Evolutionary conservation across 2,329 filamentous ascomycete species (phyloP).

Genomic region (Byssochlamys sp.): DNA sequence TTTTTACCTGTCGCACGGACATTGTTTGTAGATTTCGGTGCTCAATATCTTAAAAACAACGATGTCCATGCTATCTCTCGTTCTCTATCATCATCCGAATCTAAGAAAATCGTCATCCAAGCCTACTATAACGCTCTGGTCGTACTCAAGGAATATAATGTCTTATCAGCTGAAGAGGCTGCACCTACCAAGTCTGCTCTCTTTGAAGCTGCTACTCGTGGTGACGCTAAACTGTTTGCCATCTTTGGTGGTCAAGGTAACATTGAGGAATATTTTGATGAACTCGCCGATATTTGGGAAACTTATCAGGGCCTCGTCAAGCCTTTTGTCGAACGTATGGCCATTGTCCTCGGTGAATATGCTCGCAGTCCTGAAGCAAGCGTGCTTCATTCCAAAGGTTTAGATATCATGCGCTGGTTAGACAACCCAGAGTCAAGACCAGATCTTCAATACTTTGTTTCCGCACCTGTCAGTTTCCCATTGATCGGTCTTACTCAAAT

Average conservation of each 20-base stretch:
- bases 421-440: slow-evolving; percentile 81
- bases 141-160: too few relatives aligned
- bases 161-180: too few relatives aligned
- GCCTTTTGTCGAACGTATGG: slow-evolving; percentile 69
- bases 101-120: too few relatives aligned
- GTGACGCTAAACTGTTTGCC: slow-evolving; percentile 74
- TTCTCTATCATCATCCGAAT: too few relatives aligned
- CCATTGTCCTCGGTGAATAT: slow-evolving; percentile 73
- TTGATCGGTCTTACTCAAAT: slow-evolving; percentile 93
- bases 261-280: slow-evolving; percentile 98
- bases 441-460: slow-evolving; percentile 87
- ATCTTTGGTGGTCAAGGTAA: slow-evolving; percentile 97
- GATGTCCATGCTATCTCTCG: too few relatives aligned
- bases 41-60: too few relatives aligned
- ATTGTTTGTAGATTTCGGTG: too few relatives aligned
- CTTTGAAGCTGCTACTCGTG: slow-evolving; percentile 75
- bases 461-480: slow-evolving; percentile 88
- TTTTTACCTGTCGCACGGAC: too few relatives aligned
- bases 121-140: too few relatives aligned
- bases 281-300: slow-evolving; percentile 79
- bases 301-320: slow-evolving; percentile 87
- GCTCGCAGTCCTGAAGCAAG: slow-evolving; percentile 74
- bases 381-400: slow-evolving; percentile 94
- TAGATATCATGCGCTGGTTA: slow-evolving; percentile 90
- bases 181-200: slow-evolving; percentile 88